These are phyloP conservation scores for Cytospora mali DNA, from an alignment of 2,329 filamentous ascomycete genomes.

Conservation along the genomic window DNA sequence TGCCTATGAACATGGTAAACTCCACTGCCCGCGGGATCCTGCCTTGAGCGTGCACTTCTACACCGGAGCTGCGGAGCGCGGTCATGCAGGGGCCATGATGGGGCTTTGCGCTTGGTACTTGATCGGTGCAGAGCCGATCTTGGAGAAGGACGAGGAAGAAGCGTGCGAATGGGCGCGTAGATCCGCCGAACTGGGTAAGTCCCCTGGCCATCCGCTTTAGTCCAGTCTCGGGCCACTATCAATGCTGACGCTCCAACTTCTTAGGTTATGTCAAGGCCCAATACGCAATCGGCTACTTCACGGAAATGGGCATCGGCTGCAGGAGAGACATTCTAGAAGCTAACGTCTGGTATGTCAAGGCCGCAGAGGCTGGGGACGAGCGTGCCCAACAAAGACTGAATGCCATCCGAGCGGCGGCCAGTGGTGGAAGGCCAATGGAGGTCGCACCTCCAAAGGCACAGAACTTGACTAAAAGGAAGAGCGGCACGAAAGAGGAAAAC, in stretches of 20 bases:
- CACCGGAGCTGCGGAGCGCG: slow-evolving; percentile 83
- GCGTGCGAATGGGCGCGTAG: slow-evolving; percentile 94
- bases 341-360: slow-evolving; percentile 98
- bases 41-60: slow-evolving; percentile 97
- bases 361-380: slow-evolving; percentile 88
- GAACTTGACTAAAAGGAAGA: slow-evolving; percentile 55
- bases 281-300: slow-evolving; percentile 95
- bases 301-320: slow-evolving; percentile 97
- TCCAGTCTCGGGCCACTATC: background rate
- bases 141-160: slow-evolving; percentile 94
- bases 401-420: slow-evolving; percentile 82
- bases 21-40: slow-evolving; percentile 87
- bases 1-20: slow-evolving; percentile 89
- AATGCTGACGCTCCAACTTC: slow-evolving; percentile 29
- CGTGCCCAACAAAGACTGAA: slow-evolving; percentile 84
- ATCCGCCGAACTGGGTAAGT: slow-evolving; percentile 82
- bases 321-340: slow-evolving; percentile 92
- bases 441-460: slow-evolving; percentile 50
- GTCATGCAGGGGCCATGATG: slow-evolving; percentile 92
- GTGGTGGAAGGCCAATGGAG: slow-evolving; percentile 59
- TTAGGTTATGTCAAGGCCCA: slow-evolving; percentile 74
- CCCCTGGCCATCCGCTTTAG: background rate
- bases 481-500: slow-evolving; percentile 51
- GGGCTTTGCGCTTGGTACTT: slow-evolving; percentile 98
- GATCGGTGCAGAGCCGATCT: slow-evolving; percentile 86